Conservation (phyloP, 2,329 filamentous ascomycete genomes). For the Graphiopsis chlorocephala region DNA sequence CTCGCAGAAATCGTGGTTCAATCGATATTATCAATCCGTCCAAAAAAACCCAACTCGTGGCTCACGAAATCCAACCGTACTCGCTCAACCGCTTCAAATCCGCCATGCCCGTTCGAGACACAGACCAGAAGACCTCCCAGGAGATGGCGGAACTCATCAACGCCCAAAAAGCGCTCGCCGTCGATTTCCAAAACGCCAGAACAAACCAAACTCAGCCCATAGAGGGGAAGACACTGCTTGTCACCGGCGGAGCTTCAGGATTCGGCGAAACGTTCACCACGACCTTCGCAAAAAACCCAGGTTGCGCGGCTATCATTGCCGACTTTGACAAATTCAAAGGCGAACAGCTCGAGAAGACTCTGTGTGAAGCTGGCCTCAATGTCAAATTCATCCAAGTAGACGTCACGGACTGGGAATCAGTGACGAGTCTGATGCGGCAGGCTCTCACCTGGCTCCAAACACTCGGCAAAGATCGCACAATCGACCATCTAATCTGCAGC, state of each 20-base stretch:
- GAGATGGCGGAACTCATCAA: background rate
- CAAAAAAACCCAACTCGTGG: too few species aligned
- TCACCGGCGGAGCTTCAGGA: slow-evolving; percentile 3
- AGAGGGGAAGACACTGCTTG: background rate
- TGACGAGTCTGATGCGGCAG: background rate
- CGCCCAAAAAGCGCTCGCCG: background rate
- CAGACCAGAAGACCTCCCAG: background rate
- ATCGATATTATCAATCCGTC: too few species aligned
- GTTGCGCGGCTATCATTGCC: background rate
- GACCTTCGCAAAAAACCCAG: background rate
- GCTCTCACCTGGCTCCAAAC: background rate
- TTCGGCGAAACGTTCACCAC: background rate
- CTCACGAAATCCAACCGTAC: background rate
- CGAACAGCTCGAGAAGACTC: background rate
- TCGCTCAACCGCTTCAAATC: background rate
- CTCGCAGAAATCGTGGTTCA: too few species aligned
- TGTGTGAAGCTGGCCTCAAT: background rate
- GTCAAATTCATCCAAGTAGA: slow-evolving; percentile 2
- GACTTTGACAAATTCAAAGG: background rate
- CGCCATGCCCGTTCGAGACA: too few species aligned
- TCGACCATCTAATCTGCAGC: background rate
- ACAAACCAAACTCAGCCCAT: background rate
- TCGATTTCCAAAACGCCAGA: background rate
- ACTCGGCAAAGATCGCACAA: background rate
- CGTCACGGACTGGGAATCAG: background rate